These are phyloP conservation scores for Trichoderma atroviride DNA, from an alignment of 2,329 filamentous ascomycete genomes.

Conservation along the genomic window DNA sequence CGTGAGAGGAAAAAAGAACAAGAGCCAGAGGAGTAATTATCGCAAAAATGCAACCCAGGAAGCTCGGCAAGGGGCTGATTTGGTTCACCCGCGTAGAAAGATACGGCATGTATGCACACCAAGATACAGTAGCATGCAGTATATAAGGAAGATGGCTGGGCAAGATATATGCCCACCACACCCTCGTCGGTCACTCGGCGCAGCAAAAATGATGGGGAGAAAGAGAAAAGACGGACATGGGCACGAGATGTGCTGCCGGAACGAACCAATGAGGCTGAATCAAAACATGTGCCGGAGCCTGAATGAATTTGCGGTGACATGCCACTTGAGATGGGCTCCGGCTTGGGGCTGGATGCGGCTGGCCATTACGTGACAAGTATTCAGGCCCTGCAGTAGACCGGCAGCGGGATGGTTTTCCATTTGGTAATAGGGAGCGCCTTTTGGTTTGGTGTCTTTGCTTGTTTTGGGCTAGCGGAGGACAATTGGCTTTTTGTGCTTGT, in stretches of 20 bases:
- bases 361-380: constrained; percentile 28
- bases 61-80: constrained; percentile 6
- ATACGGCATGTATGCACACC: background rate
- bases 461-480: background rate
- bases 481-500: background rate
- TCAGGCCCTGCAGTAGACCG: constrained; percentile 19
- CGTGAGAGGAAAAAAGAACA: background rate
- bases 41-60: constrained; percentile 9
- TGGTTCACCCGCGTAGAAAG: background rate
- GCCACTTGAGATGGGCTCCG: constrained; percentile 5
- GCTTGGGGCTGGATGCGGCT: background rate
- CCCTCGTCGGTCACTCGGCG: background rate
- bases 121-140: background rate
- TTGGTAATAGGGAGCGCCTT: constrained; percentile 26
- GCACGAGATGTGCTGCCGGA: constrained; percentile 13
- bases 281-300: background rate
- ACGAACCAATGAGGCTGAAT: constrained; percentile 21
- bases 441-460: background rate
- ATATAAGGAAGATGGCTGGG: background rate
- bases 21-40: background rate
- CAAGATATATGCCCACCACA: background rate
- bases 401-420: constrained; percentile 23
- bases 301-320: constrained; percentile 9
- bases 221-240: background rate
- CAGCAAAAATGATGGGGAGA: background rate